Percentiles rank a stretch among this genome's conserved stretches.
Evolutionary conservation across 768 basidiomycete species (phyloP).

Genomic region (Phlebiopsis gigantea): DNA sequence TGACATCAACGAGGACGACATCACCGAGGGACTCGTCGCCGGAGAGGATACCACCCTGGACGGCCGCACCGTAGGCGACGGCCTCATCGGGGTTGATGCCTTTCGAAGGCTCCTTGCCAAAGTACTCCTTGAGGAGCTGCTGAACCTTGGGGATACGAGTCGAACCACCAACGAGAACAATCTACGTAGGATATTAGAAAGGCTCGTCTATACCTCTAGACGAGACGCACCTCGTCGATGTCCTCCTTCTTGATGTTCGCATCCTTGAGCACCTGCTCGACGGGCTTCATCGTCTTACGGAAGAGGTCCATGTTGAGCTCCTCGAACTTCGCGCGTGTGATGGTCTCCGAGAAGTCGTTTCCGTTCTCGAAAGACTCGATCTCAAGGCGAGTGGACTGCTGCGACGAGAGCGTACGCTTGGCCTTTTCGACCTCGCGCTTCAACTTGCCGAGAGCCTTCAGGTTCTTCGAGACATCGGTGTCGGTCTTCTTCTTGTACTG

Average conservation of each 20-base stretch:
- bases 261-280: slow-evolving; percentile 98
- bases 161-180: slow-evolving; percentile 93
- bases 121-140: slow-evolving; percentile 96
- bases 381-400: slow-evolving; percentile 88
- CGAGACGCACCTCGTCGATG: slow-evolving; percentile 69
- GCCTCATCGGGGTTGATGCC: slow-evolving; percentile 99
- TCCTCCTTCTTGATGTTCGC: slow-evolving; percentile 98
- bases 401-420: slow-evolving; percentile 75
- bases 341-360: slow-evolving; percentile 95
- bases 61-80: slow-evolving; percentile 97
- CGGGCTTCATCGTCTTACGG: slow-evolving; percentile 99
- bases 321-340: slow-evolving; percentile 98
- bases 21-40: slow-evolving; percentile 89
- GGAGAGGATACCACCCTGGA: slow-evolving; percentile 97
- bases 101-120: slow-evolving; percentile 96
- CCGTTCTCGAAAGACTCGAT: slow-evolving; percentile 96
- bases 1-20: slow-evolving; percentile 93
- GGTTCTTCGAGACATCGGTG: slow-evolving; percentile 51
- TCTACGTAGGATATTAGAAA: slow-evolving; percentile 28
- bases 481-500: slow-evolving; percentile 65
- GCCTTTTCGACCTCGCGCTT: slow-evolving; percentile 69
- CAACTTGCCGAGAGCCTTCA: slow-evolving; percentile 61
- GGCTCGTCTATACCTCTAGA: too few relatives aligned
- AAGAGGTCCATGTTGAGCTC: slow-evolving; percentile 98
- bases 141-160: slow-evolving; percentile 99